Conservation (phyloP, 192 early-diverging fungal genomes). For the Haplosporangium gracile region DNA sequence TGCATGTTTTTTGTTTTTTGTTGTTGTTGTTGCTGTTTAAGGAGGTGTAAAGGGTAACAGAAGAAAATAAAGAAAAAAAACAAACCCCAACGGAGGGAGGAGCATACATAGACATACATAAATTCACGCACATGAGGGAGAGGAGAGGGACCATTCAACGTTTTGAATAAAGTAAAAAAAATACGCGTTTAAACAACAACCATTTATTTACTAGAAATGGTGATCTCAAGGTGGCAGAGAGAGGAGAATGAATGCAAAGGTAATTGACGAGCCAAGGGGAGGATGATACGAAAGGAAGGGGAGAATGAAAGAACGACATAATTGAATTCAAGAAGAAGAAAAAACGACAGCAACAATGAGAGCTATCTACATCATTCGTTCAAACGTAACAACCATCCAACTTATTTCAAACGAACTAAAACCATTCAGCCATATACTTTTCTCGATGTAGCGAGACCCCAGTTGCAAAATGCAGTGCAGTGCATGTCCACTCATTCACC, state of each 20-base stretch:
- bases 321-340: too few species aligned
- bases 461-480: too few species aligned
- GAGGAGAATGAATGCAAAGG: not conserved
- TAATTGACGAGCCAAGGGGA: not conserved
- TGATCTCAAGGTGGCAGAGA: not conserved
- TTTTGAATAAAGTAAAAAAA: not conserved
- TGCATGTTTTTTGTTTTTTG: not conserved
- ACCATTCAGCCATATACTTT: too few species aligned
- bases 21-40: not conserved
- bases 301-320: not conserved
- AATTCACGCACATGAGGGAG: not conserved
- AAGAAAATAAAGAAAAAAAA: not conserved
- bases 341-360: too few species aligned
- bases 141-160: not conserved
- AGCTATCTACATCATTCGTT: too few species aligned
- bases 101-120: not conserved
- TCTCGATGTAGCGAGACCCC: too few species aligned
- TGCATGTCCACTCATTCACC: too few species aligned
- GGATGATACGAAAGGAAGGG: not conserved
- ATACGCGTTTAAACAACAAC: not conserved
- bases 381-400: too few species aligned
- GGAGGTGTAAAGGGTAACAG: conserved; percentile 1
- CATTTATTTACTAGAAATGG: not conserved
- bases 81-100: not conserved
- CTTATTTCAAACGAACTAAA: too few species aligned